Conservation (phyloP, 352 stramenopile species). For the Phytopythium vexans region DNA sequence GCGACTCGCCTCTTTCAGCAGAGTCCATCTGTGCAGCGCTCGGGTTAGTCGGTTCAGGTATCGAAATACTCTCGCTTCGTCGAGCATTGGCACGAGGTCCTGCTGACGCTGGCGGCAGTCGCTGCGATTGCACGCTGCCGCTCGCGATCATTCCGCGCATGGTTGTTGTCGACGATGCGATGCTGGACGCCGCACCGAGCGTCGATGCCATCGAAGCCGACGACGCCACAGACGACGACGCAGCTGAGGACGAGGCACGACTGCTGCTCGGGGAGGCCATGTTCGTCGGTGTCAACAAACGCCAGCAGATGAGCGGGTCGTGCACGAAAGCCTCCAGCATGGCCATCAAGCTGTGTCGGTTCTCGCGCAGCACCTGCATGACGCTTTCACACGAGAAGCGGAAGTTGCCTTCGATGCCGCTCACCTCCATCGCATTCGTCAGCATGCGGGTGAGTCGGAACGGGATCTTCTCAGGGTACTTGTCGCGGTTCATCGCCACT, state of each 20-base stretch:
- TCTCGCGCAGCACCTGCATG: constrained; percentile 97
- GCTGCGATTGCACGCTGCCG: constrained; percentile 5
- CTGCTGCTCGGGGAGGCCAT: constrained; percentile 38
- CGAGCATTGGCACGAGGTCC: constrained; percentile 7
- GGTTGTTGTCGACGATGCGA: constrained; percentile 1
- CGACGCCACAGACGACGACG: constrained; percentile 25
- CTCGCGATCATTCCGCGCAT: constrained; percentile 4
- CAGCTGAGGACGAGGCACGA: constrained; percentile 23
- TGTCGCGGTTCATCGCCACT: constrained; percentile 98
- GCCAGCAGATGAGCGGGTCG: constrained; percentile 98
- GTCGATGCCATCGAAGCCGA: constrained; percentile 26
- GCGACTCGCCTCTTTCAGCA: constrained; percentile 13
- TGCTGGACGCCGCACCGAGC: constrained; percentile 13
- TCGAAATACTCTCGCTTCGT: constrained; percentile 60
- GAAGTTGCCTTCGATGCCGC: constrained; percentile 98
- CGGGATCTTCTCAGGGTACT: constrained; percentile 99
- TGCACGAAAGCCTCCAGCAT: constrained; percentile 99
- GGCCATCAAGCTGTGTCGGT: constrained; percentile 96
- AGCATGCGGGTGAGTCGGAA: constrained; percentile 99
- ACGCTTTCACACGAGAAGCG: constrained; percentile 96
- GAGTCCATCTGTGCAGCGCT: constrained; percentile 16
- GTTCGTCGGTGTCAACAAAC: constrained; percentile 79
- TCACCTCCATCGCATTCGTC: constrained; percentile 98
- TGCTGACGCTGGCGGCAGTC: constrained; percentile 16
- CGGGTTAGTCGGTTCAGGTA: constrained; percentile 30